phyloP scores from a whole-genome alignment of 108 stramenopile species.

The Nannochloropsis salina region DNA sequence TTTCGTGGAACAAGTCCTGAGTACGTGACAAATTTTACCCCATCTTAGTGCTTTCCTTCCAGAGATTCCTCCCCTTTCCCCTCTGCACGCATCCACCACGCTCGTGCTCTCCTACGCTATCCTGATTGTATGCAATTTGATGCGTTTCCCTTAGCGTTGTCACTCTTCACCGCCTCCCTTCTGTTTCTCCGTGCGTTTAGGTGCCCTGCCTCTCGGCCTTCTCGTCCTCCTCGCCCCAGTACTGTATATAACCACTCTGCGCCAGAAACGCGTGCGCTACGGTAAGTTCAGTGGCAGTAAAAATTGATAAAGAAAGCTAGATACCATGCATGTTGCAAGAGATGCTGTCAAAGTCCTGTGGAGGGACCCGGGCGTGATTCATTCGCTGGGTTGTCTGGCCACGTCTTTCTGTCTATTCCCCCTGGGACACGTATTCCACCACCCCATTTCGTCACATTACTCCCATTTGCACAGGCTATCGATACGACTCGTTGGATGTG shows the following conservation, averaged over 20 bases:
- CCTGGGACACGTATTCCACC: too few relatives aligned
- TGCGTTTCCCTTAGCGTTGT: not conserved
- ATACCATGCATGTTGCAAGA: not conserved
- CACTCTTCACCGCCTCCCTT: not conserved
- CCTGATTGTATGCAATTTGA: not conserved
- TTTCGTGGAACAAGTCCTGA: slow-evolving; percentile 10
- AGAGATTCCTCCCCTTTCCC: not conserved
- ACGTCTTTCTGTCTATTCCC: too few relatives aligned
- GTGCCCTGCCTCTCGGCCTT: not conserved
- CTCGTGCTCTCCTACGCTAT: not conserved
- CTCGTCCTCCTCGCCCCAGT: not conserved
- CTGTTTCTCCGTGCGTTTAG: not conserved
- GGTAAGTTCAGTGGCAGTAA: not conserved
- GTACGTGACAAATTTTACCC: not conserved
- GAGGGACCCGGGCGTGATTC: too few relatives aligned
- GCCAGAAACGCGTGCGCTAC: not conserved
- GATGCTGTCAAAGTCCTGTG: too few relatives aligned
- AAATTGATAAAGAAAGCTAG: not conserved
- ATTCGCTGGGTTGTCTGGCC: too few relatives aligned
- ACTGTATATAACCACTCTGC: not conserved
- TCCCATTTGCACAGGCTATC: not conserved
- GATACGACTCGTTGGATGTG: not conserved
- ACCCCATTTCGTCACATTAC: too few relatives aligned
- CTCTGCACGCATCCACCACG: not conserved
- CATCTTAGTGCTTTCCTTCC: not conserved